Evolutionary conservation across 805 yeast genomes (phyloP).

Genomic region (Barnettozyma wickerhamii): DNA sequence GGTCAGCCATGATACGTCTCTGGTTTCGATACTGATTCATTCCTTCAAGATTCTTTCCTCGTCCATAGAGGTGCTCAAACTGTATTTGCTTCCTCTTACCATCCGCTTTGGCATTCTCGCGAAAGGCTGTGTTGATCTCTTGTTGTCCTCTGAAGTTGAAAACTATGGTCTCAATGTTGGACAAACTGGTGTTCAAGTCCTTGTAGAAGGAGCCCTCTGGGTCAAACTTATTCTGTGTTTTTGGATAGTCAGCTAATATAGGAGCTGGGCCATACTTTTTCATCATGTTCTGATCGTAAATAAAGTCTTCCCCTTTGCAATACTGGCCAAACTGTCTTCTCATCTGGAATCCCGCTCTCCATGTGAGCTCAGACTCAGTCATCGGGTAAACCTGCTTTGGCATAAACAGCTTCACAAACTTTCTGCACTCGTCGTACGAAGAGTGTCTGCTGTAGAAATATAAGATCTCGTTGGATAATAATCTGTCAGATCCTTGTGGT

Average conservation of each 20-base stretch:
- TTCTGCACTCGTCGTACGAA: constrained; percentile 36
- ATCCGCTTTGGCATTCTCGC: background rate
- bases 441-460: constrained; percentile 45
- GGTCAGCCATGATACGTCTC: background rate
- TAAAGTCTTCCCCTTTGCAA: constrained; percentile 21
- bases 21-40: constrained; percentile 7
- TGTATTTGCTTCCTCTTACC: background rate
- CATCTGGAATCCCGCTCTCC: constrained; percentile 38
- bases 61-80: background rate
- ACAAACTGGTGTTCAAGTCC: constrained; percentile 1
- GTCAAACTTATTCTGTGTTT: constrained; percentile 6
- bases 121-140: constrained; percentile 2
- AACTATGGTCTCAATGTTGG: background rate
- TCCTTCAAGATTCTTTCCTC: constrained; percentile 1
- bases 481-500: constrained; percentile 24
- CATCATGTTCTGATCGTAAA: constrained; percentile 12
- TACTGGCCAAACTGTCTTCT: constrained; percentile 36
- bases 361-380: constrained; percentile 29
- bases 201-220: constrained; percentile 4
- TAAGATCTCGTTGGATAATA: constrained; percentile 34
- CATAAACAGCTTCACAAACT: constrained; percentile 32
- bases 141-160: constrained; percentile 3
- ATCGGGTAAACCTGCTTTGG: constrained; percentile 43
- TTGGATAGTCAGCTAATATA: background rate
- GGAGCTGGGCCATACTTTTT: constrained; percentile 7